phyloP scores from a whole-genome alignment of 805 yeast genomes.

The Pichia scutulata region DNA sequence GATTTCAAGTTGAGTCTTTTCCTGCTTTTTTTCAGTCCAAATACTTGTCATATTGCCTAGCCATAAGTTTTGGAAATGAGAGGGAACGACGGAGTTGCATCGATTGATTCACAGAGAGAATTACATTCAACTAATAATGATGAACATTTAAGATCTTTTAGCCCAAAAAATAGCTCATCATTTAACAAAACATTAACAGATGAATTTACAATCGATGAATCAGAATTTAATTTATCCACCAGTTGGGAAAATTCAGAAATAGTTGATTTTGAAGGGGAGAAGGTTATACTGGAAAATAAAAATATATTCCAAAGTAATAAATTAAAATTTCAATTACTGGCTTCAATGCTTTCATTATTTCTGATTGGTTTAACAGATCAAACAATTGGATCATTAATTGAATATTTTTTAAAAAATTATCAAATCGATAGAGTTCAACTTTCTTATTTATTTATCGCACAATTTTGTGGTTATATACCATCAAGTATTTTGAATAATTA shows the following conservation, averaged over 20 bases:
- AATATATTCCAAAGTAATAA: conserved; percentile 32
- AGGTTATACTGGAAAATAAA: conserved; percentile 30
- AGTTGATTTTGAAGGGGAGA: conserved; percentile 16
- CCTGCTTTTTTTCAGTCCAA: neutral
- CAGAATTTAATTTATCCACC: neutral
- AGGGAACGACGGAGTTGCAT: neutral
- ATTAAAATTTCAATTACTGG: conserved; percentile 37
- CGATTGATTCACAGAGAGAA: neutral
- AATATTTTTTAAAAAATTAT: conserved; percentile 42
- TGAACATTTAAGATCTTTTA: neutral
- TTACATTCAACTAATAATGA: neutral
- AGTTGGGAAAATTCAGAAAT: neutral
- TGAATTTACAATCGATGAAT: conserved; percentile 8
- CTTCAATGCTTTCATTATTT: conserved; percentile 33
- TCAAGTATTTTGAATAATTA: conserved; percentile 43
- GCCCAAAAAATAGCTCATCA: neutral
- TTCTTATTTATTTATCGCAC: conserved; percentile 44
- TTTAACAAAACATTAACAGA: neutral
- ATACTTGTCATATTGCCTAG: neutral
- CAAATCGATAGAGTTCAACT: conserved; percentile 39
- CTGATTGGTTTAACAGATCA: conserved; percentile 54
- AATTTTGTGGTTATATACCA: conserved; percentile 46
- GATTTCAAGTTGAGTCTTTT: too few species aligned
- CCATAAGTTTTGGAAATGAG: neutral
- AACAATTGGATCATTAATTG: conserved; percentile 52